Evolutionary conservation across 148 eudicot genomes (phyloP).

Genomic region (Pharnaceum exiguum): DNA sequence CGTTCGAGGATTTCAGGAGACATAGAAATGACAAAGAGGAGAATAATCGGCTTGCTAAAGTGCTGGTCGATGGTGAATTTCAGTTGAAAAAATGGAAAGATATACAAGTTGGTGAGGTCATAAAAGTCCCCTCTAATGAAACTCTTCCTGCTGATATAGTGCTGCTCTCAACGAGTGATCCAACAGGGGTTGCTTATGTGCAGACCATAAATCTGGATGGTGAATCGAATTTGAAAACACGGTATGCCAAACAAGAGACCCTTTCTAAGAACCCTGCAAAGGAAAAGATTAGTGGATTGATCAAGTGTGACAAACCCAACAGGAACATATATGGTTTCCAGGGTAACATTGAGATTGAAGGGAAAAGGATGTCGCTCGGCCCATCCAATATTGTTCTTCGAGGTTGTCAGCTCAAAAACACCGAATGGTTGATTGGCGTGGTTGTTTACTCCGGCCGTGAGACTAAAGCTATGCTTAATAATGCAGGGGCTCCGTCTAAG

Average conservation of each 20-base stretch:
- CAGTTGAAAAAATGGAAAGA: conserved; percentile 77
- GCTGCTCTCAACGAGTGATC: conserved; percentile 87
- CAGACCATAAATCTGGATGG: conserved; percentile 97
- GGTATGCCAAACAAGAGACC: conserved; percentile 98
- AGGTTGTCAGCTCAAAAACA: conserved; percentile 96
- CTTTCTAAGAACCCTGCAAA: conserved; percentile 51
- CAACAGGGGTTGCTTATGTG: conserved; percentile 94
- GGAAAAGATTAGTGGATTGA: conserved; percentile 62
- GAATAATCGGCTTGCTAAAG: conserved; percentile 69
- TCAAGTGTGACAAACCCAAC: conserved; percentile 93
- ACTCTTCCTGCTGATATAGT: conserved; percentile 97
- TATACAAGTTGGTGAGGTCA: conserved; percentile 79
- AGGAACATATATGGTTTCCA: conserved; percentile 95
- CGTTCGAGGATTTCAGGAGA: conserved; percentile 86
- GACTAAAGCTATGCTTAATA: conserved; percentile 98
- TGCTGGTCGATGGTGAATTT: conserved; percentile 56
- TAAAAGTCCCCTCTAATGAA: conserved; percentile 66
- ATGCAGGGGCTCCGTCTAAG: conserved; percentile 96
- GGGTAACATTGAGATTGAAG: conserved; percentile 85
- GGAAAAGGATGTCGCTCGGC: conserved; percentile 85
- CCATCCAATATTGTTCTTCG: conserved; percentile 91
- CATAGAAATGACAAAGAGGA: conserved; percentile 76
- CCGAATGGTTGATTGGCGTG: conserved; percentile 85
- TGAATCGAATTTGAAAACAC: conserved; percentile 90
- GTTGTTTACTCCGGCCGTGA: conserved; percentile 90